phyloP scores from a whole-genome alignment of 1,139 yeast species.

The Candida sp. region DNA sequence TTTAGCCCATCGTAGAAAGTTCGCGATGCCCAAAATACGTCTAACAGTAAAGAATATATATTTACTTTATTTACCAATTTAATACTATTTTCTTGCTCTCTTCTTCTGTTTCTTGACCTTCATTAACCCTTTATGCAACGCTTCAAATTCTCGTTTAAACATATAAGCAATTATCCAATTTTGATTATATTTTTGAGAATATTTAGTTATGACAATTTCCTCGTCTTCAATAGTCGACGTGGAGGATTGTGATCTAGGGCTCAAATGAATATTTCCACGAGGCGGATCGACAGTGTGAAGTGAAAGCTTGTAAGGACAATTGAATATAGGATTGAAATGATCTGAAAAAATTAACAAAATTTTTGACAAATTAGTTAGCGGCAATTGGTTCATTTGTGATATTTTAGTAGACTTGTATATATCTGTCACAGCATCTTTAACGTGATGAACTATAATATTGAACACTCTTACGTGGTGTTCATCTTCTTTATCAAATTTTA shows the following conservation, averaged over 20 bases:
- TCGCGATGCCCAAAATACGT: constrained; percentile 2
- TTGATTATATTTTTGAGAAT: constrained; percentile 16
- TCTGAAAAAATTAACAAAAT: constrained; percentile 17
- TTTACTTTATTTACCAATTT: too few species aligned
- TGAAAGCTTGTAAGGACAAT: constrained; percentile 10
- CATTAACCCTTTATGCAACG: neutral
- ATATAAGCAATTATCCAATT: constrained; percentile 23
- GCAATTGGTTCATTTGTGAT: constrained; percentile 11
- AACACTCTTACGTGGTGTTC: constrained; percentile 9
- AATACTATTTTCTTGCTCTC: neutral
- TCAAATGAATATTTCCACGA: constrained; percentile 1
- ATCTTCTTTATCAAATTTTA: constrained; percentile 9
- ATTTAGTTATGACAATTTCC: constrained; percentile 7
- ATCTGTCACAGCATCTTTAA: constrained; percentile 9
- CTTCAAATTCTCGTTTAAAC: constrained; percentile 13
- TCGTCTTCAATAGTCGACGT: constrained; percentile 6
- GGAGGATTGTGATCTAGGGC: constrained; percentile 3
- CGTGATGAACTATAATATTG: constrained; percentile 7
- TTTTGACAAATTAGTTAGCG: constrained; percentile 18
- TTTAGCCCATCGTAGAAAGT: neutral
- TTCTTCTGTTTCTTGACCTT: constrained; percentile 1
- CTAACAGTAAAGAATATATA: neutral
- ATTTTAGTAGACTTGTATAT: constrained; percentile 7
- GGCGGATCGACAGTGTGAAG: neutral
- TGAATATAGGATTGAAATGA: constrained; percentile 16